A percentile compares a stretch with the other conserved stretches of the same genome.
These are phyloP conservation scores for Dunaliella sp. DNA, from an alignment of 139 green algal species.

Conservation along the genomic window DNA sequence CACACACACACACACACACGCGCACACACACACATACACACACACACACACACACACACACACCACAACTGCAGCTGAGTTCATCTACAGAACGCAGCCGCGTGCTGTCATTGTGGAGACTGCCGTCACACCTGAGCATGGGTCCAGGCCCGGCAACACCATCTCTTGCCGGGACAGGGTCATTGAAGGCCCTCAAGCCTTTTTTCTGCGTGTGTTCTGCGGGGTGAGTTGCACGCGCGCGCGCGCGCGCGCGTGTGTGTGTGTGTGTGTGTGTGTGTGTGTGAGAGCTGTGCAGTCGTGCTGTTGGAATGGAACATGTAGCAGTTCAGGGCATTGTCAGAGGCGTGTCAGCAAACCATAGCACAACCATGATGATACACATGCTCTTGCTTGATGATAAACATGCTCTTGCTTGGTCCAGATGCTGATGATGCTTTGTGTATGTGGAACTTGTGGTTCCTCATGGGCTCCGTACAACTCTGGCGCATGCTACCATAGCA, in stretches of 20 bases:
- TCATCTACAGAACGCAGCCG: conserved; percentile 45
- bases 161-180: conserved; percentile 36
- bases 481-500: too few relatives aligned
- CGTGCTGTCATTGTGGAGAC: conserved; percentile 68
- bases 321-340: too few relatives aligned
- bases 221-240: conserved; percentile 35
- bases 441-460: too few relatives aligned
- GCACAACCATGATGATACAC: too few relatives aligned
- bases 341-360: too few relatives aligned
- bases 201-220: conserved; percentile 48
- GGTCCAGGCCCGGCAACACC: conserved; percentile 39
- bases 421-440: too few relatives aligned
- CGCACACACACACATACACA: too few relatives aligned
- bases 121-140: conserved; percentile 58
- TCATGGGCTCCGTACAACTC: too few relatives aligned
- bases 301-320: not conserved
- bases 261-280: not conserved
- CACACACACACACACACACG: too few relatives aligned
- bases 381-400: too few relatives aligned
- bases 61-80: conserved; percentile 27
- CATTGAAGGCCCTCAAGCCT: conserved; percentile 22
- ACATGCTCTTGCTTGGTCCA: too few relatives aligned
- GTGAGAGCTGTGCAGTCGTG: not conserved
- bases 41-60: too few relatives aligned
- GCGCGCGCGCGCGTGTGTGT: not conserved